Evolutionary conservation across 73 alveolate genomes (phyloP).

Genomic region (Blepharisma stoltei): DNA sequence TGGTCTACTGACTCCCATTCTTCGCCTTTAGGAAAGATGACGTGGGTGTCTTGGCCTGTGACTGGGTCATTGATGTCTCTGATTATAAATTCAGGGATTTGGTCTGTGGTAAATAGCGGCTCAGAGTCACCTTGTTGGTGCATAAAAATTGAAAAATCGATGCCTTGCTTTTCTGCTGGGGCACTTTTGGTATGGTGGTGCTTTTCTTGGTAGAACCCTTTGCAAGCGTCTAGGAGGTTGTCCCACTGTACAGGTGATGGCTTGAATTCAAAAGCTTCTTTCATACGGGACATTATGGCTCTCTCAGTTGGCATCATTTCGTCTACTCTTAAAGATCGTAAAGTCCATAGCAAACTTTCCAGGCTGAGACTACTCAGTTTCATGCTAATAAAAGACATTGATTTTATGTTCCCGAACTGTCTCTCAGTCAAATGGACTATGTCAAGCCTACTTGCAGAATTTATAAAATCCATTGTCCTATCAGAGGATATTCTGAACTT

Average conservation of each 20-base stretch:
- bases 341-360: slow-evolving; percentile 49
- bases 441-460: neutral
- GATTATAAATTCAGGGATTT: neutral
- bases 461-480: neutral
- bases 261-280: slow-evolving; percentile 58
- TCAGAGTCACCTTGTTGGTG: neutral
- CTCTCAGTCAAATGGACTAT: slow-evolving; percentile 15
- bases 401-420: neutral
- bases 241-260: slow-evolving; percentile 44
- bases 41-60: neutral
- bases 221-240: slow-evolving; percentile 13
- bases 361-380: slow-evolving; percentile 38
- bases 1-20: slow-evolving; percentile 2
- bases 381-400: slow-evolving; percentile 36
- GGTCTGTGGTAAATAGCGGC: neutral
- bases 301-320: slow-evolving; percentile 62
- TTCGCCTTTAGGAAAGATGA: neutral
- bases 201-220: slow-evolving; percentile 1
- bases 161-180: neutral
- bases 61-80: neutral
- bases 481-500: neutral
- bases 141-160: too few relatives aligned
- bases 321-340: slow-evolving; percentile 40
- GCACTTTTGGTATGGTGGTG: slow-evolving; percentile 12
- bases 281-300: slow-evolving; percentile 48